Evolutionary conservation across 2,329 filamentous ascomycete species (phyloP).

Genomic region (Colletotrichum coccodes): DNA sequence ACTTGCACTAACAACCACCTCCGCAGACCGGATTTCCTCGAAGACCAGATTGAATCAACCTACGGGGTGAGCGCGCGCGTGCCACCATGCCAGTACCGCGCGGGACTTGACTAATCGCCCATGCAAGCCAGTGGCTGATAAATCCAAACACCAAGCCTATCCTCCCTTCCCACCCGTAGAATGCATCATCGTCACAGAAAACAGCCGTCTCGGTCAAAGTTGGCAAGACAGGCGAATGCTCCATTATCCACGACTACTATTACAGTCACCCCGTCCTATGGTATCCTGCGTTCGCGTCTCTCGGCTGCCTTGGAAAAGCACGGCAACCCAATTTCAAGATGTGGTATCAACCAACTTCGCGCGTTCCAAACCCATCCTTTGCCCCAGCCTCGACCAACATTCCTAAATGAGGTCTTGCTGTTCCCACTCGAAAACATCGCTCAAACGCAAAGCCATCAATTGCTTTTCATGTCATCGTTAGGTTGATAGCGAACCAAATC

Average conservation of each 20-base stretch:
- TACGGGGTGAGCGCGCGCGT: too few relatives aligned
- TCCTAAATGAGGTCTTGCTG: constrained; percentile 9
- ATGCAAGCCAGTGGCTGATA: background rate
- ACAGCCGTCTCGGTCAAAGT: background rate
- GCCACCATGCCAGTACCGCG: background rate
- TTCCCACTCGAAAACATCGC: constrained; percentile 24
- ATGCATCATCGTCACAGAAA: background rate
- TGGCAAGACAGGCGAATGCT: constrained; percentile 7
- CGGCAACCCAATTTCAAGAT: constrained; percentile 24
- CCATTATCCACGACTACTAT: constrained; percentile 32
- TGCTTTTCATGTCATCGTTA: constrained; percentile 34
- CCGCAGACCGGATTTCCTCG: background rate
- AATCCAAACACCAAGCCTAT: background rate
- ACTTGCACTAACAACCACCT: too few relatives aligned
- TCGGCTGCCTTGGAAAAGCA: constrained; percentile 9
- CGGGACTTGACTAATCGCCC: background rate
- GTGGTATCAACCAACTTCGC: constrained; percentile 32
- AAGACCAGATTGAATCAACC: background rate
- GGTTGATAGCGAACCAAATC: constrained; percentile 27
- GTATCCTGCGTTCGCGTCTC: constrained; percentile 16
- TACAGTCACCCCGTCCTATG: constrained; percentile 24
- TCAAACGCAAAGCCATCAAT: constrained; percentile 32
- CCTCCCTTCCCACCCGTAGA: background rate
- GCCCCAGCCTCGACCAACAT: constrained; percentile 9
- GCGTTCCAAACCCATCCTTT: constrained; percentile 14